These are phyloP conservation scores for Candida smagusa DNA, from an alignment of 1,139 yeast species.

Conservation along the genomic window DNA sequence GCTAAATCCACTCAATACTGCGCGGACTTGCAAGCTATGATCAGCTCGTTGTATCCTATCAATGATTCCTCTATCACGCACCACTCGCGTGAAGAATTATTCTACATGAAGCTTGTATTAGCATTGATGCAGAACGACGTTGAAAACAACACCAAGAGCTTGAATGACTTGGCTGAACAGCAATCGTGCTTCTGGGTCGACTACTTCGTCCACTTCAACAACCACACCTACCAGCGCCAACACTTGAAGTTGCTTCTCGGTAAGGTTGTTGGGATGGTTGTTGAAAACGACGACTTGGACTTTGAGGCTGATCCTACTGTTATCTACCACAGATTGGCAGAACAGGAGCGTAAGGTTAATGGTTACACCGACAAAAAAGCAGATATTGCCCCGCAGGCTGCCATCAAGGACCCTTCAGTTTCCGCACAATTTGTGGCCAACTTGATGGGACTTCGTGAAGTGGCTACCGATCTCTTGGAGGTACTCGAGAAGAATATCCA, in stretches of 20 bases:
- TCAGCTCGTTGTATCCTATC: slow-evolving; percentile 50
- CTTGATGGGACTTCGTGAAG: slow-evolving; percentile 71
- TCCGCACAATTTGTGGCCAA: slow-evolving; percentile 68
- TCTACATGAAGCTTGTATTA: slow-evolving; percentile 60
- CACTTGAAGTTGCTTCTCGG: slow-evolving; percentile 54
- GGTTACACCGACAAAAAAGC: slow-evolving; percentile 30
- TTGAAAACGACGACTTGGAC: slow-evolving; percentile 55
- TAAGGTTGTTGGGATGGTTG: slow-evolving; percentile 42
- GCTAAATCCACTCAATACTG: slow-evolving; percentile 18
- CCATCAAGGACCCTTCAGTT: slow-evolving; percentile 76
- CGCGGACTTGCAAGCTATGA: slow-evolving; percentile 41
- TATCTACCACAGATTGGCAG: slow-evolving; percentile 50
- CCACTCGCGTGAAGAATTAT: slow-evolving; percentile 70
- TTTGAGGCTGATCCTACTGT: slow-evolving; percentile 80
- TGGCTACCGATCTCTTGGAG: slow-evolving; percentile 53
- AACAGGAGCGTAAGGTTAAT: slow-evolving; percentile 46
- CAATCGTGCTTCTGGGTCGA: slow-evolving; percentile 45
- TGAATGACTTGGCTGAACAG: slow-evolving; percentile 35
- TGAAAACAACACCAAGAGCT: slow-evolving; percentile 19
- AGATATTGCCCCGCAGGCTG: slow-evolving; percentile 54
- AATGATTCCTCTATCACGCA: slow-evolving; percentile 26
- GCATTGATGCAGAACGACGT: slow-evolving; percentile 50
- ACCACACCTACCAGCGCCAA: slow-evolving; percentile 57
- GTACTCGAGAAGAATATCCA: slow-evolving; percentile 38
- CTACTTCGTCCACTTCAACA: slow-evolving; percentile 54